Evolutionary conservation across 1,139 yeast species (phyloP).

Genomic region (Hyphopichia wangnamkhiaoensis): DNA sequence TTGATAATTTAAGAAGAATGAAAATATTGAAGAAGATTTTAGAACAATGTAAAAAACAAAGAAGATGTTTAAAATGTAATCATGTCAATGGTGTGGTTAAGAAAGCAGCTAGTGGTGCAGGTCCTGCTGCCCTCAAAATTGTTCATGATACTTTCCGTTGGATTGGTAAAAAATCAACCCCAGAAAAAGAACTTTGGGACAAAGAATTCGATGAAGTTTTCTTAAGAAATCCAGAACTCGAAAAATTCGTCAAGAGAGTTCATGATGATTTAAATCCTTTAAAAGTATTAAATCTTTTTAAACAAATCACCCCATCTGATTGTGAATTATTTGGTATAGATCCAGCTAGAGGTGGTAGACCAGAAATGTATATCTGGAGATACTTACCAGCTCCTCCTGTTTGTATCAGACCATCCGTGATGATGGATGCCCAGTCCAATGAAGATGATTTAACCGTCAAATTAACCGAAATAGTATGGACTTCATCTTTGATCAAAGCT

Average conservation of each 20-base stretch:
- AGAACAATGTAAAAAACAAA: constrained; percentile 94
- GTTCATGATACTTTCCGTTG: constrained; percentile 96
- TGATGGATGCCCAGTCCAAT: constrained; percentile 91
- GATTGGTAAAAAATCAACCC: constrained; percentile 87
- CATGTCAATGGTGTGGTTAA: constrained; percentile 95
- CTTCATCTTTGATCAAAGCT: constrained; percentile 86
- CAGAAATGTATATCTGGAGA: constrained; percentile 96
- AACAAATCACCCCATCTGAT: constrained; percentile 80
- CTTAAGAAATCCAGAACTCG: constrained; percentile 79
- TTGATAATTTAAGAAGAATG: constrained; percentile 92
- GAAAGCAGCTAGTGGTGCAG: constrained; percentile 90
- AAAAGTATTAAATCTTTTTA: constrained; percentile 82
- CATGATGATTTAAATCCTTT: constrained; percentile 94
- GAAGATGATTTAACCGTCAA: constrained; percentile 98
- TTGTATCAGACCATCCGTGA: constrained; percentile 95
- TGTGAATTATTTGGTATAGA: constrained; percentile 93
- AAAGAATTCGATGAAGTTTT: constrained; percentile 76
- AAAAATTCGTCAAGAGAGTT: constrained; percentile 81
- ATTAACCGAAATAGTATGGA: constrained; percentile 95
- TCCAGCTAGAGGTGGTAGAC: constrained; percentile 84
- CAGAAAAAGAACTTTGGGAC: constrained; percentile 86
- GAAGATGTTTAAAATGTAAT: constrained; percentile 86
- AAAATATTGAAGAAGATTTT: constrained; percentile 75
- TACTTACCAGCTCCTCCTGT: constrained; percentile 99
- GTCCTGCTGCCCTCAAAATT: constrained; percentile 90